Conservation (phyloP, 179 eudicot genomes). For the Gypsophila paniculata region DNA sequence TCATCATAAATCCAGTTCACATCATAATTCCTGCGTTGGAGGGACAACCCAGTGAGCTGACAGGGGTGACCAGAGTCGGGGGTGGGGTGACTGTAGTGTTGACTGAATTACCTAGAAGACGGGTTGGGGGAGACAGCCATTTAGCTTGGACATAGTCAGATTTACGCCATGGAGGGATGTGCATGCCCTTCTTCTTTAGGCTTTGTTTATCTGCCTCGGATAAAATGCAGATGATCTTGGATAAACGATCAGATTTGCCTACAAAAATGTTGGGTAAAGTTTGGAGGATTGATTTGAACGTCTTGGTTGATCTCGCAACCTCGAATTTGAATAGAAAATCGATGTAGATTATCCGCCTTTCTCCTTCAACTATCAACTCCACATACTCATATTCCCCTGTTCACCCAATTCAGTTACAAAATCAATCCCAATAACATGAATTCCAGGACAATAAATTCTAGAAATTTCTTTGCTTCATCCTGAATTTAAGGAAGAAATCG, state of each 20-base stretch:
- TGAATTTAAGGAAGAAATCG: slow-evolving; percentile 3
- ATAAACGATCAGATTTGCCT: slow-evolving; percentile 55
- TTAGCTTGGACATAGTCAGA: slow-evolving; percentile 57
- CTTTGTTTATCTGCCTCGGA: slow-evolving; percentile 62
- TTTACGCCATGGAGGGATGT: slow-evolving; percentile 69
- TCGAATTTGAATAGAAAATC: slow-evolving; percentile 68
- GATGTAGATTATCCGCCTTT: slow-evolving; percentile 55
- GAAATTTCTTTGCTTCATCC: background rate
- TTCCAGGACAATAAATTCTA: background rate
- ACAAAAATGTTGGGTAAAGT: slow-evolving; percentile 55
- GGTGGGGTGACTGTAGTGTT: background rate
- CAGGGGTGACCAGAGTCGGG: slow-evolving; percentile 20
- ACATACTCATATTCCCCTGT: slow-evolving; percentile 67
- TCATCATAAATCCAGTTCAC: too few relatives aligned
- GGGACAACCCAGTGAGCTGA: too few relatives aligned
- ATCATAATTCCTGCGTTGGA: too few relatives aligned
- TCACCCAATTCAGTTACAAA: slow-evolving; percentile 15
- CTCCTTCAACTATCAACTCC: slow-evolving; percentile 48
- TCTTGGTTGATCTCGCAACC: slow-evolving; percentile 54
- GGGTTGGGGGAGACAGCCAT: slow-evolving; percentile 55
- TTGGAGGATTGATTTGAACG: slow-evolving; percentile 48
- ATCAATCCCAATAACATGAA: slow-evolving; percentile 21
- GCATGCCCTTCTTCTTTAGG: slow-evolving; percentile 57
- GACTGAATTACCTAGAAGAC: slow-evolving; percentile 18
- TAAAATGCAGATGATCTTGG: slow-evolving; percentile 43